Base-by-base conservation (phyloP, 2,329 filamentous ascomycete species). In the Pseudogymnoascus sp. region DNA sequence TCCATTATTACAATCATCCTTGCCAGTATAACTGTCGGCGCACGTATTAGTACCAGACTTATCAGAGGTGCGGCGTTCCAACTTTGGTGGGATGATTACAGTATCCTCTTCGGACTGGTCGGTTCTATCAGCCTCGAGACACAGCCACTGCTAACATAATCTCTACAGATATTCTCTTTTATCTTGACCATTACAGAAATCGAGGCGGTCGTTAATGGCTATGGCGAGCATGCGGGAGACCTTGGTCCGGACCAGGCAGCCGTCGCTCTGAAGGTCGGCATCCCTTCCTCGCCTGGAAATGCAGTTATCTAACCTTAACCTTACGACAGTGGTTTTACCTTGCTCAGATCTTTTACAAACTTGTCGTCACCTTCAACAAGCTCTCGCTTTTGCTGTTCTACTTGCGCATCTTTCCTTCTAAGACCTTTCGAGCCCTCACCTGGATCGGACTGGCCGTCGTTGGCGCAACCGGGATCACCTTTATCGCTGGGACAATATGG, bases 301-400 rank as follows among this genome's bases (percentile, higher is more conserved):
- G 7, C 14, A 16, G 8, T n/a, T n/a, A 7, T 16, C 44, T 16
- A 28, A 28, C 23, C 5, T 62, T 67, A 2, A 74, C 63, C 50
- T 75, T 28, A 10, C 23, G 2, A 4, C n/a, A 50, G 44, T 50
- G 44, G 44, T 50, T 77, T 62, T 75, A 70, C 66, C 23, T 74
- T 5, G 66, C 75, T 2, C 74, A 77, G 42, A 69, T 76, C 0
- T 69, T 78, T 18, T 80, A 79, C 67, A 74, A 79, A 66, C 31
- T 72, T 0, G 71, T 75, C 34, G 70, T 77, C 61, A 72, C 73
- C 10, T 66, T 78, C 4, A 70, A 77, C 42, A 79, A 79, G 66
- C 67, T 78, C 23, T 76, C 77, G 1, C 67, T 80, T 10, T 66
- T 79, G 5, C 72, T 75, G 63, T 78, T 80, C 64, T 80, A 78